A percentile compares a stretch with the other conserved stretches of the same genome.
Conservation (phyloP, 2,329 filamentous ascomycete species). For the Trichophaea hybrida region DNA sequence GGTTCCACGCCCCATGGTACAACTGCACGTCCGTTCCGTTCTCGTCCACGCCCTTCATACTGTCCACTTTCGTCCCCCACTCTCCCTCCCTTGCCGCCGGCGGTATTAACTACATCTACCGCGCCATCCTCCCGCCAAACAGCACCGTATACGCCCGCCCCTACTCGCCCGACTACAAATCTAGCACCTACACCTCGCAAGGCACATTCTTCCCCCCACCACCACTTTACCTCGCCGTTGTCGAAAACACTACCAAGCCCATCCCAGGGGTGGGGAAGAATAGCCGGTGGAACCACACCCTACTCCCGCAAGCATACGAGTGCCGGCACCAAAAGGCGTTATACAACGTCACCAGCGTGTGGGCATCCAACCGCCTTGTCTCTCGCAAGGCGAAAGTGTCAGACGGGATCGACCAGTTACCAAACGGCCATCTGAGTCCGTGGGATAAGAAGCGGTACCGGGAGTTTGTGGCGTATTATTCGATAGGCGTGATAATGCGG, state of each 20-base stretch:
- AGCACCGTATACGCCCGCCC: constrained; percentile 31
- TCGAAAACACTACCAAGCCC: constrained; percentile 25
- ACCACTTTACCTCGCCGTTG: constrained; percentile 33
- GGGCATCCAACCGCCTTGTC: constrained; percentile 28
- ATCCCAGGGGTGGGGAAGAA: constrained; percentile 22
- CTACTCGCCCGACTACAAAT: constrained; percentile 27
- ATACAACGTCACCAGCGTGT: constrained; percentile 31
- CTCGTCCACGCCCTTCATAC: not conserved
- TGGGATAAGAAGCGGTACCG: constrained; percentile 29
- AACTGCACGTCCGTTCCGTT: constrained; percentile 29
- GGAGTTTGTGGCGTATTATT: constrained; percentile 30
- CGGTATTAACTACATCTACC: constrained; percentile 29
- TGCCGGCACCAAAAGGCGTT: constrained; percentile 33
- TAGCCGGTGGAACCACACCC: constrained; percentile 26
- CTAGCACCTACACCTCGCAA: constrained; percentile 29
- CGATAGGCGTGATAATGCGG: constrained; percentile 30
- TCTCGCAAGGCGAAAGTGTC: constrained; percentile 23
- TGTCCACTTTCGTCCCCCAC: not conserved
- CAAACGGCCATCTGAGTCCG: too few relatives aligned
- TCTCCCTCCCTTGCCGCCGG: not conserved
- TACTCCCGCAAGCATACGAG: constrained; percentile 31
- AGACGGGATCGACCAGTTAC: constrained; percentile 26
- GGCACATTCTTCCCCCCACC: constrained; percentile 33
- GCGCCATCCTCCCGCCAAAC: constrained; percentile 29
- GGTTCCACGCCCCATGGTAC: too few relatives aligned